Evolutionary conservation across 1,284 basidiomycete genomes (phyloP).

Genomic region (Inonotus obliquus): DNA sequence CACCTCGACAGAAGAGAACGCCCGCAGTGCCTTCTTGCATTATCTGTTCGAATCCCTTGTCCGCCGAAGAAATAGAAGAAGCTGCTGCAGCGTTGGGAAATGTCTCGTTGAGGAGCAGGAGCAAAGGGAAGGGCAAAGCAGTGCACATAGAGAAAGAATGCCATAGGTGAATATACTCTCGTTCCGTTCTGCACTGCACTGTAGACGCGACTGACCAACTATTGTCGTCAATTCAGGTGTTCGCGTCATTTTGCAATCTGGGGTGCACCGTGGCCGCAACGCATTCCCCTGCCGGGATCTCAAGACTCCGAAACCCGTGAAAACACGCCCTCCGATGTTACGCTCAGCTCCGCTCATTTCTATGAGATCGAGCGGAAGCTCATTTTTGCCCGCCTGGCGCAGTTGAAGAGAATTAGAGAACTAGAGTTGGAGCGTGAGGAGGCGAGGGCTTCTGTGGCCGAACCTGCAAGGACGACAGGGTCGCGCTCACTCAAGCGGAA

Average conservation of each 20-base stretch:
- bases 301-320: conserved; percentile 44
- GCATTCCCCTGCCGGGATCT: conserved; percentile 46
- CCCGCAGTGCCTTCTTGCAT: conserved; percentile 27
- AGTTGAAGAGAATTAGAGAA: conserved; percentile 4
- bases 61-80: conserved; percentile 18
- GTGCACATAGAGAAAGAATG: conserved; percentile 60
- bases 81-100: conserved; percentile 40
- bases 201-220: background rate
- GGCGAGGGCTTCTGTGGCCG: background rate
- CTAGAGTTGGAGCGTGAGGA: background rate
- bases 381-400: conserved; percentile 9
- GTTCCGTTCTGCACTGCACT: conserved; percentile 8
- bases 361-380: conserved; percentile 12
- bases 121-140: conserved; percentile 34
- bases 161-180: conserved; percentile 47
- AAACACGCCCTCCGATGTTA: conserved; percentile 40
- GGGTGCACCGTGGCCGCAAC: conserved; percentile 60
- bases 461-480: background rate
- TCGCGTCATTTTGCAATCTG: conserved; percentile 76
- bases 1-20: conserved; percentile 16
- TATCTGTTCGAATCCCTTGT: conserved; percentile 24
- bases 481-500: background rate
- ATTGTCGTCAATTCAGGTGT: conserved; percentile 43
- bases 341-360: conserved; percentile 16
- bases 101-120: conserved; percentile 40